Evolutionary conservation across 371 early-diverging fungal genomes (phyloP).

Genomic region (Lichtheimia corymbifera): DNA sequence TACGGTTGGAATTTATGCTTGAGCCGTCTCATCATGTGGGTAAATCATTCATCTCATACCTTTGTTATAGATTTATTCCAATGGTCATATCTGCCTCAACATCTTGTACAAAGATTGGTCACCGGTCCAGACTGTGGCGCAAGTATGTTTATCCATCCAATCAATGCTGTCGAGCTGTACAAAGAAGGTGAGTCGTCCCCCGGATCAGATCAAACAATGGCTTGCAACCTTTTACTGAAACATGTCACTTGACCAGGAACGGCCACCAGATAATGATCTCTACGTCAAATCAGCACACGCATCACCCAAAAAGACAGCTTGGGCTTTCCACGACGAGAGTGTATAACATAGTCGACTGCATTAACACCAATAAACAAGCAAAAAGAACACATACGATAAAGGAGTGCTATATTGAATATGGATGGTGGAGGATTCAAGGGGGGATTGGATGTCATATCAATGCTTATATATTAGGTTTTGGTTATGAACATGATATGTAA

Average conservation of each 20-base stretch:
- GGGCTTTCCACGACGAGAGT: conserved; percentile 74
- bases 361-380: neutral
- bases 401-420: neutral
- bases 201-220: neutral
- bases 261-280: conserved; percentile 73
- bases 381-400: neutral
- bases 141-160: conserved; percentile 91
- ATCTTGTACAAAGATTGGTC: conserved; percentile 96
- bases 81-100: conserved; percentile 95
- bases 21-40: no score
- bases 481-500: neutral
- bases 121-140: conserved; percentile 92
- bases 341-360: conserved; percentile 1
- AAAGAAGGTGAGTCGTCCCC: conserved; percentile 57
- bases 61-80: conserved; percentile 71
- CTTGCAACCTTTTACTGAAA: neutral
- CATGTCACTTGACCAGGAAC: conserved; percentile 47
- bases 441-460: neutral
- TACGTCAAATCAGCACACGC: conserved; percentile 68
- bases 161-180: conserved; percentile 90
- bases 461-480: neutral
- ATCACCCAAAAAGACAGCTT: conserved; percentile 83
- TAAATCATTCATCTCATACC: no score
- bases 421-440: neutral
- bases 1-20: no score